Percentiles rank a stretch among this genome's conserved stretches.
Evolutionary conservation across 2,329 filamentous ascomycete species (phyloP).

Genomic region (Colletotrichum sansevieriae): DNA sequence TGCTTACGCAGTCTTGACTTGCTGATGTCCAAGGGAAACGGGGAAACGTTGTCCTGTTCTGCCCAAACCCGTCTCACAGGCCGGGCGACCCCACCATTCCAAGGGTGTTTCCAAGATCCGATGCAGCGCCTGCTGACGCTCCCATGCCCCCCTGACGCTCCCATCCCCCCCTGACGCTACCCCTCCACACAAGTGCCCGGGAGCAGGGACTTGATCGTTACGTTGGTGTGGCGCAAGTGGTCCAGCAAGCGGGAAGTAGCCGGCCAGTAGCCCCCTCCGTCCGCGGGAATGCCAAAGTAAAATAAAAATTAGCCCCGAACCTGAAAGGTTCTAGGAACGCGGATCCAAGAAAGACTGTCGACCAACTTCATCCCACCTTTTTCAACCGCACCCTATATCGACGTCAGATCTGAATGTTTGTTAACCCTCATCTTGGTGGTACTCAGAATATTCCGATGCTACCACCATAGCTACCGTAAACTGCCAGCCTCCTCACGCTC

Average conservation of each 20-base stretch:
- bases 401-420: background rate
- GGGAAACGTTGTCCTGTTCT: slow-evolving; percentile 13
- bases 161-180: slow-evolving; percentile 8
- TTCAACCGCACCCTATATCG: background rate
- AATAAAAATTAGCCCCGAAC: slow-evolving; percentile 2
- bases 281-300: background rate
- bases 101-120: slow-evolving; percentile 40
- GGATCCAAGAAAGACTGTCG: slow-evolving; percentile 3
- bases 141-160: slow-evolving; percentile 9
- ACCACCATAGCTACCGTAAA: slow-evolving; percentile 13
- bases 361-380: slow-evolving; percentile 37
- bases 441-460: slow-evolving; percentile 18
- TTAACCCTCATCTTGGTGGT: background rate
- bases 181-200: slow-evolving; percentile 27
- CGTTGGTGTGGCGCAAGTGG: background rate
- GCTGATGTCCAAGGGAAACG: background rate
- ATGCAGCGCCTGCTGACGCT: slow-evolving; percentile 35
- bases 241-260: background rate
- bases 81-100: slow-evolving; percentile 37
- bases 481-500: slow-evolving; percentile 20
- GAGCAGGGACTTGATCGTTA: background rate
- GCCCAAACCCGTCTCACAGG: slow-evolving; percentile 6
- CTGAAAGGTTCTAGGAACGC: slow-evolving; percentile 13
- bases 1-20: slow-evolving; percentile 24
- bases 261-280: background rate